Evolutionary conservation across 208 protist species (phyloP), one percentile per base, ranked within the genome.

Genomic region (Leishmania amazonensis): DNA sequence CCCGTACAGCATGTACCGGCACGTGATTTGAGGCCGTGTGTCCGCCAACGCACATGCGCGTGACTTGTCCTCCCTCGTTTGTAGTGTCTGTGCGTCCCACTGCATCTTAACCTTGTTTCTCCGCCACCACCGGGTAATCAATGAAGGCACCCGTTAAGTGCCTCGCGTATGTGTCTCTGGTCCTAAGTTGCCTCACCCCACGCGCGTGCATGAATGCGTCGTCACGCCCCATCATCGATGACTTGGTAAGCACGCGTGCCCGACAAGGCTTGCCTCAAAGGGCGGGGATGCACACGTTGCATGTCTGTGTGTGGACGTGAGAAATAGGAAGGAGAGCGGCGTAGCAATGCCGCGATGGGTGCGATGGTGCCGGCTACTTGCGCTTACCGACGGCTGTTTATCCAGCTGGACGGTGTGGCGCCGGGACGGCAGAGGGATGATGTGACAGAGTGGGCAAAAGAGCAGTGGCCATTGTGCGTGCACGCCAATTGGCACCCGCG

Each of bases 1-100:
- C 21, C 89, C 97, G 3, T 99, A 99, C 87, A 93, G 99, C 81
- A 99, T 99, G 85, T 99, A 99, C 88, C 94, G 99, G 15, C 91
- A 99, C 76, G 97, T 99, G 49, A 87, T 98, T 54, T 99, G 92
- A 87, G 15, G 11, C 57, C 28, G 57, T 35, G 49, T 35, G 54
- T 38, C 53, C 49, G 11, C 38, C 3, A 62, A 19, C 35, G 35
- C 54, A 21, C 15, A 15, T 49, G 53, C 65, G 53, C 19, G 53
- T 19, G 73, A 7, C 15, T n/a, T 68, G 53, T 45, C 53, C 40
- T 78, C 21, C 53, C 35, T 67, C 35, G 45, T 75, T 5, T 11
- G 49, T 64, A 21, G 45, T 19, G 13, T 58, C 45, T 35, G 1
- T 21, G 9, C 24, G 51, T 19, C 72, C 42, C 31, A 51, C 17